Conservation (phyloP, 495 filamentous ascomycete species). For the Trichodelitschia bisporula region DNA sequence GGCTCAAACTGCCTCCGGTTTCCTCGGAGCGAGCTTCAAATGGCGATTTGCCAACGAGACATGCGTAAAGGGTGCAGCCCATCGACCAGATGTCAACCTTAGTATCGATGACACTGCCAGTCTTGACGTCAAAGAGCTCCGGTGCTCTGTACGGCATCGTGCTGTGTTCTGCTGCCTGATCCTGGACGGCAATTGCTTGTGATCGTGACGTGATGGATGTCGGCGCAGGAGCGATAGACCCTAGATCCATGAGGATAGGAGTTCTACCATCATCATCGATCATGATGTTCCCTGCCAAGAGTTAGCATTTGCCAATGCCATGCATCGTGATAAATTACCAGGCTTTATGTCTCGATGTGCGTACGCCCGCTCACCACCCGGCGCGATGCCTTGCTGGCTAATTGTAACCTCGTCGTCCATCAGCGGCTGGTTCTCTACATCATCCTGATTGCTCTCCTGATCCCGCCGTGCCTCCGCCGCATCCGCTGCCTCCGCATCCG, state of each 20-base stretch:
- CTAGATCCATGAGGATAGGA: conserved; percentile 96
- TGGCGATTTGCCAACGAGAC: conserved; percentile 81
- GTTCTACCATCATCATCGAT: conserved; percentile 65
- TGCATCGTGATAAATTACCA: conserved; percentile 23
- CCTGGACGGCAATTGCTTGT: conserved; percentile 73
- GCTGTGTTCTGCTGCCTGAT: conserved; percentile 81
- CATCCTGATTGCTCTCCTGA: conserved; percentile 36
- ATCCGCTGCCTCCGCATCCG: conserved; percentile 31
- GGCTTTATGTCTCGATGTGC: conserved; percentile 96
- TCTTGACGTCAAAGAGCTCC: conserved; percentile 95
- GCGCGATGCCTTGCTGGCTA: conserved; percentile 43
- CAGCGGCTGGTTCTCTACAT: conserved; percentile 49
- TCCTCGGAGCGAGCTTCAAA: conserved; percentile 92
- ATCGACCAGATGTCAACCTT: conserved; percentile 97
- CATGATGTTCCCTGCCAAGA: conserved; percentile 66
- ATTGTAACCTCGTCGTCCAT: conserved; percentile 62
- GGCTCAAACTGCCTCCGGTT: conserved; percentile 76
- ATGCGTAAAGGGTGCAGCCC: conserved; percentile 89
- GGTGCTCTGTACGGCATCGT: conserved; percentile 98
- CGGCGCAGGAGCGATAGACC: conserved; percentile 69
- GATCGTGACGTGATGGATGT: conserved; percentile 85
- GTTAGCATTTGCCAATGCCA: conserved; percentile 6
- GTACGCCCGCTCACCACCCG: conserved; percentile 55
- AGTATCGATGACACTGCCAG: conserved; percentile 73
- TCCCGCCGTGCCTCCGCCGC: conserved; percentile 25